These are phyloP conservation scores for Peribolospora kevripleyi DNA, from an alignment of 768 basidiomycete genomes.

Conservation along the genomic window DNA sequence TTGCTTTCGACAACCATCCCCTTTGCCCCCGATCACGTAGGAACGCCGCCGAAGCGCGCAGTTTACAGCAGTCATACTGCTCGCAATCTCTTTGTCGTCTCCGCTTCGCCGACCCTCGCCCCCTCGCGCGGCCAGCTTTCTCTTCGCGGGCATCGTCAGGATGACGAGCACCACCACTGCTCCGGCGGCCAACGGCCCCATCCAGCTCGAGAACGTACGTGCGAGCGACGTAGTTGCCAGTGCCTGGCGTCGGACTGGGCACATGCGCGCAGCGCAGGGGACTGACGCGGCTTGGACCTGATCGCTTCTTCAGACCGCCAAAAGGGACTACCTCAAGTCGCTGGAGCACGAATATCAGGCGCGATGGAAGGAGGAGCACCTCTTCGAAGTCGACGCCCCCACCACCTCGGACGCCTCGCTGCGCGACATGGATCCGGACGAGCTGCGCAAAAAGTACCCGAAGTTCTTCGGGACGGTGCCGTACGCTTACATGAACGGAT, in stretches of 20 bases:
- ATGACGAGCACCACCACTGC: too few relatives aligned
- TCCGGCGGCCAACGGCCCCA: conserved; percentile 3
- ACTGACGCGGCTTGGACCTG: not conserved
- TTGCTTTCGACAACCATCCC: too few relatives aligned
- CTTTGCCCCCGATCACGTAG: too few relatives aligned
- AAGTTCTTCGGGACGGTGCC: conserved; percentile 98
- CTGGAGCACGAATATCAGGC: conserved; percentile 68
- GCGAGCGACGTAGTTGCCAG: too few relatives aligned
- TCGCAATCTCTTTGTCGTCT: too few relatives aligned
- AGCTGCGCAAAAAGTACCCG: conserved; percentile 52
- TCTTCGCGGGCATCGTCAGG: too few relatives aligned
- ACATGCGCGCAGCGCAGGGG: not conserved
- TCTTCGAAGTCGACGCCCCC: conserved; percentile 52
- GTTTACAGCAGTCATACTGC: too few relatives aligned
- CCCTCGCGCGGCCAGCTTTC: too few relatives aligned
- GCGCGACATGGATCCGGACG: conserved; percentile 33
- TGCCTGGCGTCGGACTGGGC: not conserved
- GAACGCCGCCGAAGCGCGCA: too few relatives aligned
- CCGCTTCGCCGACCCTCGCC: too few relatives aligned
- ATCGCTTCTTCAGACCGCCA: conserved; percentile 43
- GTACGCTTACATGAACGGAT: conserved; percentile 96
- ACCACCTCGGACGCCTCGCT: conserved; percentile 21
- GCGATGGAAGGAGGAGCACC: conserved; percentile 45
- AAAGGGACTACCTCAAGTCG: conserved; percentile 61
- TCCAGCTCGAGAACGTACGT: conserved; percentile 8